These are phyloP conservation scores for Hordeum marinum DNA, from an alignment of 176 grass and related monocot species.

Conservation along the genomic window DNA sequence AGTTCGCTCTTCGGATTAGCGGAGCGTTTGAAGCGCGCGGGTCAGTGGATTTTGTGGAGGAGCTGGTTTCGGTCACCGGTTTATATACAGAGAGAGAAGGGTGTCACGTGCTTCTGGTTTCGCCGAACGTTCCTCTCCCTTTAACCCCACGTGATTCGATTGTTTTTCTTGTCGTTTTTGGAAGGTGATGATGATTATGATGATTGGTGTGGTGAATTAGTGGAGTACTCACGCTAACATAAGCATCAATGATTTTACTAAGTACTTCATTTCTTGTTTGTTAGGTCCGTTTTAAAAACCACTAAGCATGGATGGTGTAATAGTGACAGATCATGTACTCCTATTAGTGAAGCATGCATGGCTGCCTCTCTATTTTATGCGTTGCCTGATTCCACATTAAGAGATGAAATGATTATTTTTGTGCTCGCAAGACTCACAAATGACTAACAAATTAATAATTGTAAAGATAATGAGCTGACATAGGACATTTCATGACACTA, in stretches of 20 bases:
- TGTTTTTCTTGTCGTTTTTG: neutral
- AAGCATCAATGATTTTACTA: neutral
- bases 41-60: neutral
- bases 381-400: too few species aligned
- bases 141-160: conserved; percentile 46
- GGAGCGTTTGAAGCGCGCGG: conserved; percentile 7
- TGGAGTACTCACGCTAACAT: neutral
- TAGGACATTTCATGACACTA: too few species aligned
- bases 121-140: conserved; percentile 45
- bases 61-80: neutral
- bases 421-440: too few species aligned
- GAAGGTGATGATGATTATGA: neutral
- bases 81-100: conserved; percentile 44
- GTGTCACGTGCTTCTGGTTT: conserved; percentile 23
- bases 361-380: too few species aligned
- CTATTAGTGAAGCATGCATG: too few species aligned
- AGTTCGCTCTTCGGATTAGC: neutral
- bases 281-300: too few species aligned
- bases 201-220: neutral
- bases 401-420: too few species aligned
- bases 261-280: too few species aligned
- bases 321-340: too few species aligned
- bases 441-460: too few species aligned
- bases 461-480: too few species aligned
- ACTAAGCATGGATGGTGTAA: too few species aligned